phyloP scores from a whole-genome alignment of 345 rosid genomes.

The Rhodamnia rubescens region DNA sequence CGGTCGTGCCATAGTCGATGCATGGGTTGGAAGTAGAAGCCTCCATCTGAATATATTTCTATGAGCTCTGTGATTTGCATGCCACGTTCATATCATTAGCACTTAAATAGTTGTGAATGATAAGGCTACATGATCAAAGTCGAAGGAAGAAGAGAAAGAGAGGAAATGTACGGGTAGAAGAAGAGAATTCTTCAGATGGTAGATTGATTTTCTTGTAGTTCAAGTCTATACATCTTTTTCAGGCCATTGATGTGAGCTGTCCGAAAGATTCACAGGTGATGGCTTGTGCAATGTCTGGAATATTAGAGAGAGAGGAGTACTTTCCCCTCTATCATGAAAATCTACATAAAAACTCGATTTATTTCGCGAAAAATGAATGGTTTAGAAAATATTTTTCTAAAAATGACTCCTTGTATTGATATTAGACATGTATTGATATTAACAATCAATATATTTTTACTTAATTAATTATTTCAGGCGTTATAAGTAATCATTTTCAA shows the following conservation, averaged over 20 bases:
- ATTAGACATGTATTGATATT: no score
- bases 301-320: not conserved
- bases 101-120: not conserved
- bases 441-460: no score
- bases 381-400: no score
- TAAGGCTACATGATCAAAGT: not conserved
- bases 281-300: not conserved
- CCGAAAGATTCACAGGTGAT: not conserved
- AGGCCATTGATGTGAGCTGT: not conserved
- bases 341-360: no score
- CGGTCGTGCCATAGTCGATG: not conserved
- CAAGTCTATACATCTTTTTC: constrained; percentile 11
- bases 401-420: no score
- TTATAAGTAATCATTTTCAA: no score
- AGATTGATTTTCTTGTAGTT: constrained; percentile 40
- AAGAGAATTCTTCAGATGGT: constrained; percentile 18
- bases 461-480: no score
- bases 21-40: not conserved
- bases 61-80: not conserved
- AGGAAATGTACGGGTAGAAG: not conserved
- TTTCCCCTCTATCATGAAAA: not conserved
- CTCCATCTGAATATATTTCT: constrained; percentile 15
- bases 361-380: no score
- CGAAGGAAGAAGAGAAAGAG: not conserved
- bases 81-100: not conserved